These are phyloP conservation scores for Fraxinus floribunda DNA, from an alignment of 305 asterid genomes.

Conservation along the genomic window DNA sequence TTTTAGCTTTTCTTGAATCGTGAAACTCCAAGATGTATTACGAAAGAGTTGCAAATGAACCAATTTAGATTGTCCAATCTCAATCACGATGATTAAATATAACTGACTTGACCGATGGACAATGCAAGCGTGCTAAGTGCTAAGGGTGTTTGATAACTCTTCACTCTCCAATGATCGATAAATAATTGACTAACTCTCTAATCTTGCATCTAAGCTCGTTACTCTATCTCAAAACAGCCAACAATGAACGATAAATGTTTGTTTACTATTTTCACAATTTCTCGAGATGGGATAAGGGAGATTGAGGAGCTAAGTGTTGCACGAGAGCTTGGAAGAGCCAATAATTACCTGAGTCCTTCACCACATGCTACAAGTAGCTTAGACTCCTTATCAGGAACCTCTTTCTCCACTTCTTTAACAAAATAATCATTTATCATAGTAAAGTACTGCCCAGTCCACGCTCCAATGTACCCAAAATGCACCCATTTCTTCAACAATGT, in stretches of 20 bases:
- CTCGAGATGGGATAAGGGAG: background rate
- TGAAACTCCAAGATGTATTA: background rate
- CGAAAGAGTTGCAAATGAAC: background rate
- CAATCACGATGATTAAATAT: background rate
- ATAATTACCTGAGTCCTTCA: conserved; percentile 71
- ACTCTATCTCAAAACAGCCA: background rate
- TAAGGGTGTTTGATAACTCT: background rate
- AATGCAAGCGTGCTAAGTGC: background rate
- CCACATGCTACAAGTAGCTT: conserved; percentile 89
- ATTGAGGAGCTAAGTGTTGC: background rate
- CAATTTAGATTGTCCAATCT: background rate
- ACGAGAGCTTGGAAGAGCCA: background rate
- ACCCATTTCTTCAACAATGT: conserved; percentile 88
- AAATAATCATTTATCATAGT: conserved; percentile 66
- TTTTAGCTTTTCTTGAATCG: background rate
- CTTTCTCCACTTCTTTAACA: conserved; percentile 47
- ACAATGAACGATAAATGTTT: background rate
- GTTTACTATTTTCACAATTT: background rate
- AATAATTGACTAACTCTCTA: background rate
- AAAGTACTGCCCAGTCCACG: conserved; percentile 87
- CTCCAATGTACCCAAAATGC: conserved; percentile 85
- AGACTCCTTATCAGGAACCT: conserved; percentile 64
- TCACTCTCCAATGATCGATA: background rate
- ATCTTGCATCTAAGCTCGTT: background rate
- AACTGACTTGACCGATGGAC: background rate